phyloP scores from a whole-genome alignment of 164 flowering plant genomes.

The Magnolia changhungtana region DNA sequence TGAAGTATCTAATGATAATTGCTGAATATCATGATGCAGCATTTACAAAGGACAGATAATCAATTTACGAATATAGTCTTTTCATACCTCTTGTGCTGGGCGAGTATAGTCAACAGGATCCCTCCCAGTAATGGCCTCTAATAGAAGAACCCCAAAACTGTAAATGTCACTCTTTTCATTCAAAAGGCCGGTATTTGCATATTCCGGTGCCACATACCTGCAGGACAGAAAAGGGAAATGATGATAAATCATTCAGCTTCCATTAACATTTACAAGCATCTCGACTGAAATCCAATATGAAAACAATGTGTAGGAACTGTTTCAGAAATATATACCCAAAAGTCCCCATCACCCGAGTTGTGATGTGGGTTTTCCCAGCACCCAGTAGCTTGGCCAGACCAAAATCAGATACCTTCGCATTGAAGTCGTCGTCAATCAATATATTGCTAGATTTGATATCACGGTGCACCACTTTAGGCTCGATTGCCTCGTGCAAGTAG shows the following conservation, averaged over 20 bases:
- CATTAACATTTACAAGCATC: neutral
- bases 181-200: conserved; percentile 81
- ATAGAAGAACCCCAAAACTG: conserved; percentile 79
- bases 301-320: neutral
- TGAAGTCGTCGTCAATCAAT: conserved; percentile 73
- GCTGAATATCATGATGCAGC: neutral
- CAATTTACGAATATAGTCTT: neutral
- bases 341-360: conserved; percentile 94
- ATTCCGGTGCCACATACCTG: conserved; percentile 96
- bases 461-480: conserved; percentile 86
- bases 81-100: conserved; percentile 63
- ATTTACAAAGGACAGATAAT: neutral
- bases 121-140: conserved; percentile 86
- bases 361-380: conserved; percentile 79
- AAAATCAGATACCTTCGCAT: conserved; percentile 86
- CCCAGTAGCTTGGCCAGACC: conserved; percentile 88
- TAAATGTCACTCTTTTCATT: conserved; percentile 93
- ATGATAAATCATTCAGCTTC: neutral
- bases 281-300: neutral
- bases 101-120: conserved; percentile 82
- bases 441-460: conserved; percentile 93
- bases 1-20: neutral
- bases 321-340: conserved; percentile 55
- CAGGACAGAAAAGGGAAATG: neutral
- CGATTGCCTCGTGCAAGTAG: conserved; percentile 91